A percentile compares a stretch with the other conserved stretches of the same genome.
Evolutionary conservation across 306 rosid genomes (phyloP).

Genomic region (Prunus padus): DNA sequence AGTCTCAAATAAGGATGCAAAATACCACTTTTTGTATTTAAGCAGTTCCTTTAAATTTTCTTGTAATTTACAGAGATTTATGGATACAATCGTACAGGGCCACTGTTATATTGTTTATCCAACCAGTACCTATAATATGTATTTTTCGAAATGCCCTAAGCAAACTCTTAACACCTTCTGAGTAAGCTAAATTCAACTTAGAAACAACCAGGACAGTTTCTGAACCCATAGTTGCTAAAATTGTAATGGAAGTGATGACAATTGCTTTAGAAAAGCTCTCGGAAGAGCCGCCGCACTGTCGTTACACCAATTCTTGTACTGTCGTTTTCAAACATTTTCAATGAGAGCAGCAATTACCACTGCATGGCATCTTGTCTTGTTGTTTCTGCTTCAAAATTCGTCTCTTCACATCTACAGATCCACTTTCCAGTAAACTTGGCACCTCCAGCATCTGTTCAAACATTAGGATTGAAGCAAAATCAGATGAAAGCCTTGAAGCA

Average conservation of each 20-base stretch:
- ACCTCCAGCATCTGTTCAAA: conserved; percentile 63
- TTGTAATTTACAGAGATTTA: background rate
- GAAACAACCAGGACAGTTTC: background rate
- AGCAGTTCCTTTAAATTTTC: conserved; percentile 1
- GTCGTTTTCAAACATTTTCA: conserved; percentile 16
- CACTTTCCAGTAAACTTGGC: conserved; percentile 66
- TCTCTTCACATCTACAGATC: conserved; percentile 58
- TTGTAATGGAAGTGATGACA: conserved; percentile 4
- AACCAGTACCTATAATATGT: background rate
- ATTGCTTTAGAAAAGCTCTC: conserved; percentile 11
- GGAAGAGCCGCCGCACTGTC: conserved; percentile 7
- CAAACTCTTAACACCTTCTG: conserved; percentile 1
- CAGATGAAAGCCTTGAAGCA: conserved; percentile 14
- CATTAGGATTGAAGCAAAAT: background rate
- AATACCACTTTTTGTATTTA: background rate
- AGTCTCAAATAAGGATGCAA: background rate
- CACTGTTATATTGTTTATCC: conserved; percentile 4
- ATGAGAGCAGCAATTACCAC: conserved; percentile 54
- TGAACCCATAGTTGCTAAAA: background rate
- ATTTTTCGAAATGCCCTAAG: background rate
- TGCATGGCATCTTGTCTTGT: conserved; percentile 26
- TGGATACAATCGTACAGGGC: background rate
- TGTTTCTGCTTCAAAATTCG: conserved; percentile 52
- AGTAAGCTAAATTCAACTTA: background rate
- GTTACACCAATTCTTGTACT: conserved; percentile 14